Percentiles rank a stretch among this genome's conserved stretches.
These are phyloP conservation scores for Tetradesmus lagerheimii DNA, from an alignment of 139 green algal genomes.

Conservation along the genomic window DNA sequence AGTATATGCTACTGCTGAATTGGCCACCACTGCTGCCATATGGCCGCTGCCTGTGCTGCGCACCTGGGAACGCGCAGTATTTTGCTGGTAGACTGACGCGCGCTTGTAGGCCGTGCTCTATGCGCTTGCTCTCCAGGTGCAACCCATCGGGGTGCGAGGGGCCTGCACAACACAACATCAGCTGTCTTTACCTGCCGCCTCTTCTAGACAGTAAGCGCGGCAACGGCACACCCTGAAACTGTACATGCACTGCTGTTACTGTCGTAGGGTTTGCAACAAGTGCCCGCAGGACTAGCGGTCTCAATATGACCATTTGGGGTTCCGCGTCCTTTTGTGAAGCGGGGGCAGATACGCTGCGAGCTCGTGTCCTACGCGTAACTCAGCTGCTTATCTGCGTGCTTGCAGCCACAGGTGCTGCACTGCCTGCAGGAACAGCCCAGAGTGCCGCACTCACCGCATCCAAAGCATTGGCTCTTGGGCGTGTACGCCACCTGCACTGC, in stretches of 20 bases:
- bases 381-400: no score
- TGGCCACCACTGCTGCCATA: neutral
- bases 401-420: neutral
- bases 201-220: no score
- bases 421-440: neutral
- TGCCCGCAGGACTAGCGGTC: neutral
- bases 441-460: slow-evolving; percentile 70
- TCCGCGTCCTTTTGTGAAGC: no score
- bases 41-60: neutral
- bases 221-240: neutral
- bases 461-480: slow-evolving; percentile 77
- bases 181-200: no score
- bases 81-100: slow-evolving; percentile 52
- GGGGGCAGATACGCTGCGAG: no score
- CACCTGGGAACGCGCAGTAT: slow-evolving; percentile 78
- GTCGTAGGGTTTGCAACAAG: neutral
- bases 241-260: neutral
- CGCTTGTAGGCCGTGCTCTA: slow-evolving; percentile 74
- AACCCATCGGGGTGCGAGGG: slow-evolving; percentile 70
- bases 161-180: slow-evolving; percentile 45
- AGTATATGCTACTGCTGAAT: no score
- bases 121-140: slow-evolving; percentile 69
- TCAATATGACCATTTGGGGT: no score
- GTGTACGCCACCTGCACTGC: slow-evolving; percentile 83
- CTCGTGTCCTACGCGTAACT: no score